Conservation (phyloP, 2,329 filamentous ascomycete genomes). For the Juglanconis juglandina region DNA sequence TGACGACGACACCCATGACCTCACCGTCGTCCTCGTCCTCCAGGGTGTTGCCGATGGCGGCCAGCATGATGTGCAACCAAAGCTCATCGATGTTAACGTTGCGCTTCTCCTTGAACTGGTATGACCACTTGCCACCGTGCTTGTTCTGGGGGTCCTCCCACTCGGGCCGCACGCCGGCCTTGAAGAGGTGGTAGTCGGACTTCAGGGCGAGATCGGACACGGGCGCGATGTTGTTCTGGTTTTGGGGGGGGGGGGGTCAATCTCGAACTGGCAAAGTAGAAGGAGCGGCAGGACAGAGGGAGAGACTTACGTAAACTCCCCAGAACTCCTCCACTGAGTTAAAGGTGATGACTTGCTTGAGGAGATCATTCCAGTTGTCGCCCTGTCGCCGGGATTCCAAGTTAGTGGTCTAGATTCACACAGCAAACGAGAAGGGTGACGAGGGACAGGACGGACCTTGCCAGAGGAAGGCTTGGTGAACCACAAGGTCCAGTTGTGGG, state of each 20-base stretch:
- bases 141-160: slow-evolving; percentile 99
- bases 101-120: slow-evolving; percentile 95
- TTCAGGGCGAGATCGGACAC: slow-evolving; percentile 95
- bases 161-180: slow-evolving; percentile 91
- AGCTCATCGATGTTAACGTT: slow-evolving; percentile 87
- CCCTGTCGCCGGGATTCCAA: slow-evolving; percentile 51
- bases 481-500: slow-evolving; percentile 98
- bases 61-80: slow-evolving; percentile 96
- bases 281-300: not conserved
- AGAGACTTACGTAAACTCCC: slow-evolving; percentile 86
- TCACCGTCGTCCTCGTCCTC: slow-evolving; percentile 93
- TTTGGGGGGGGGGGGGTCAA: slow-evolving; percentile 12
- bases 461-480: slow-evolving; percentile 97
- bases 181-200: slow-evolving; percentile 99
- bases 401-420: slow-evolving; percentile 22
- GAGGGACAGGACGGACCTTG: slow-evolving; percentile 60
- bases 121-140: slow-evolving; percentile 98
- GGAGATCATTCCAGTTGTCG: slow-evolving; percentile 96
- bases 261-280: not conserved
- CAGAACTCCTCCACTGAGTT: slow-evolving; percentile 99
- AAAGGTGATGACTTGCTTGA: slow-evolving; percentile 98
- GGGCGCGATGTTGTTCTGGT: slow-evolving; percentile 94
- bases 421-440: slow-evolving; percentile 17
- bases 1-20: slow-evolving; percentile 98
- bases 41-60: slow-evolving; percentile 94